Conservation (phyloP, 495 filamentous ascomycete species). For the Aspergillus avenaceus region DNA sequence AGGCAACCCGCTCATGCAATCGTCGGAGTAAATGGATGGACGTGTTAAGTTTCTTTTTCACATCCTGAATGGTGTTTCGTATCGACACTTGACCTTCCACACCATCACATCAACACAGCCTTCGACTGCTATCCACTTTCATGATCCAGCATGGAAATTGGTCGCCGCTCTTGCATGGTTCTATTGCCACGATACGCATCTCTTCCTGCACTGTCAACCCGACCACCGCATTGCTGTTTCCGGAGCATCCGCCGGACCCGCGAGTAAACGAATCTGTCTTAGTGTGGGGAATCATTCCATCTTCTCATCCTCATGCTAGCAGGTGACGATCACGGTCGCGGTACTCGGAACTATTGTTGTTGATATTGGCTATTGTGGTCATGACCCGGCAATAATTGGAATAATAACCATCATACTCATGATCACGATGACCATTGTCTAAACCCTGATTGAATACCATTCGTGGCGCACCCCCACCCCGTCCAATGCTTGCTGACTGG, state of each 20-base stretch:
- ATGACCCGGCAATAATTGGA: neutral
- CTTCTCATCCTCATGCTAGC: neutral
- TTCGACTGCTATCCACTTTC: too few species aligned
- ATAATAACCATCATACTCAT: neutral
- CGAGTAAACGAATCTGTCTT: neutral
- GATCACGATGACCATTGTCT: slow-evolving; percentile 6
- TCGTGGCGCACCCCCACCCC: slow-evolving; percentile 12
- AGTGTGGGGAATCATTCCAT: neutral
- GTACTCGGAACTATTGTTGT: neutral
- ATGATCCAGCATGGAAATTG: neutral
- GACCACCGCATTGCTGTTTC: slow-evolving; percentile 4
- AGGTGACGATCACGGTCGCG: neutral
- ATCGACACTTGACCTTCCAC: too few species aligned
- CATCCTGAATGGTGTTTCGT: too few species aligned
- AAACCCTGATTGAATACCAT: slow-evolving; percentile 4
- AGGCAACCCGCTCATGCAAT: neutral
- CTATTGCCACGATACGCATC: neutral
- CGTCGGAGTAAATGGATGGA: too few species aligned
- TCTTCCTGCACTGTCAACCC: neutral
- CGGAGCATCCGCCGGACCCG: slow-evolving; percentile 15
- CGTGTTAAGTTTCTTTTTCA: too few species aligned
- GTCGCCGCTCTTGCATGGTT: neutral
- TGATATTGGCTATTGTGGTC: neutral
- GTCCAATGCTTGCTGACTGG: slow-evolving; percentile 12
- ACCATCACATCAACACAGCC: neutral